Evolutionary conservation across 2,329 filamentous ascomycete species (phyloP), one percentile per base, ranked within the genome.

Genomic region (Parascedosporium putredinis): DNA sequence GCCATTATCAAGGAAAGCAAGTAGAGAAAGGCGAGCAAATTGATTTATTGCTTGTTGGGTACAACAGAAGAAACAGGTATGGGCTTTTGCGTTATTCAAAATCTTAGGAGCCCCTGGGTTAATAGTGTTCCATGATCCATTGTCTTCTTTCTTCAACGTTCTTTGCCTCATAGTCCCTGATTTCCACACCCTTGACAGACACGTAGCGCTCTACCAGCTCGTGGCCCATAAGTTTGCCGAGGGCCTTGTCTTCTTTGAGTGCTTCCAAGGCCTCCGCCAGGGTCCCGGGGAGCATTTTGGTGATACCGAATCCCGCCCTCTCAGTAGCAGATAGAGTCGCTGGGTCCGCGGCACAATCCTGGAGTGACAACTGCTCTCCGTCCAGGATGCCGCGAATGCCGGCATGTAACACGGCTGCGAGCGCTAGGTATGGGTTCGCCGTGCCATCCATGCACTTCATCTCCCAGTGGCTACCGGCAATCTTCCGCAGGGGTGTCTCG

Each of bases 371-470:
- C 45, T 62, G 54, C 50, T 69, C 64, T 43, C 53, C 44, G 25
- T 52, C 54, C 7, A 50, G 51, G 4, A 64, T 54, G 6, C 63
- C 61, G 31, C 57, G 45, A n/a, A 59, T 44, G 2, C 64, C 61
- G 1, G 67, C 62, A 1, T 60, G 55, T 2, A 68, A 36, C 2
- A 67, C 52, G 18, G 62, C 63, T 6, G 63, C 55, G 46, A 66
- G 48, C 16, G 63, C 83, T 2, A 94, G 64, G 60, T 93, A 94
- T 49, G 82, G 78, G 59, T 94, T 94, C 3, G 86, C 84, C 16
- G 88, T 65, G 0, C 87, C 88, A 58, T 94, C 88, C n/a, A 91
- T 59, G 50, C 76, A 79, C 59, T 88, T 84, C 20, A 94, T 57
- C 64, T 94, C 88, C 84, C 86, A 94, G 59, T 88, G 83, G 18